Percentiles rank a stretch among this genome's conserved stretches.
Conservation (phyloP, 768 basidiomycete species). For the Boletus pseudopeckii region DNA sequence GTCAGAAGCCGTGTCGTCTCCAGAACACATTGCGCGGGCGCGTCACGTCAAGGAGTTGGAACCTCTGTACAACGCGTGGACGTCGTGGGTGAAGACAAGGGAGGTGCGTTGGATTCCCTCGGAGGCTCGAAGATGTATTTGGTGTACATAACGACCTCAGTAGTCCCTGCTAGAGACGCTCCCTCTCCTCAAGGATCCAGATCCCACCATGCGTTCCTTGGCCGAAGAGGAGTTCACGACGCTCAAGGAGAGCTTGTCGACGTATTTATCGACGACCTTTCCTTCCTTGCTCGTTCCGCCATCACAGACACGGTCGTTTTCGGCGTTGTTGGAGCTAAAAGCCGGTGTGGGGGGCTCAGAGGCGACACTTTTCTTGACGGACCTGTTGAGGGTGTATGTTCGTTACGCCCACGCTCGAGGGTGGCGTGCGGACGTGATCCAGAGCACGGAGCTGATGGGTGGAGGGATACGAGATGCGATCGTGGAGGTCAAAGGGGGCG, state of each 20-base stretch:
- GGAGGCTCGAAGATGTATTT: background rate
- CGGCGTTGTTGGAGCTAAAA: conserved; percentile 86
- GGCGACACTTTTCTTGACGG: conserved; percentile 52
- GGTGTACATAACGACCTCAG: conserved; percentile 26
- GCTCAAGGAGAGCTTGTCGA: conserved; percentile 32
- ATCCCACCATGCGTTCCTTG: background rate
- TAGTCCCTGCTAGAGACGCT: conserved; percentile 67
- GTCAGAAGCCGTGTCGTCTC: conserved; percentile 49
- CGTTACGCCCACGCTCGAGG: conserved; percentile 50
- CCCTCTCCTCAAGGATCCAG: conserved; percentile 65
- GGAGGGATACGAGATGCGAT: conserved; percentile 79
- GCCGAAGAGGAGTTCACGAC: conserved; percentile 44
- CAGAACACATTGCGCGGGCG: conserved; percentile 55
- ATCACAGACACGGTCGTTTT: conserved; percentile 60
- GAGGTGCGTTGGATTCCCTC: conserved; percentile 42
- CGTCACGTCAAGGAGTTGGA: conserved; percentile 69
- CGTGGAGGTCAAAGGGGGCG: conserved; percentile 72
- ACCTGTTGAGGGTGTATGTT: conserved; percentile 52
- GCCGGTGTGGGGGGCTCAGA: conserved; percentile 32
- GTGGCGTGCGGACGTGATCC: conserved; percentile 63
- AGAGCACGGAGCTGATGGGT: conserved; percentile 52
- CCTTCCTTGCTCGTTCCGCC: conserved; percentile 63
- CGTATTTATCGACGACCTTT: conserved; percentile 42
- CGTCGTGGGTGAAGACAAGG: conserved; percentile 52
- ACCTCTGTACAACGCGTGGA: conserved; percentile 65